Evolutionary conservation across 1,284 basidiomycete species (phyloP).

Genomic region (Takashimella koratensis): DNA sequence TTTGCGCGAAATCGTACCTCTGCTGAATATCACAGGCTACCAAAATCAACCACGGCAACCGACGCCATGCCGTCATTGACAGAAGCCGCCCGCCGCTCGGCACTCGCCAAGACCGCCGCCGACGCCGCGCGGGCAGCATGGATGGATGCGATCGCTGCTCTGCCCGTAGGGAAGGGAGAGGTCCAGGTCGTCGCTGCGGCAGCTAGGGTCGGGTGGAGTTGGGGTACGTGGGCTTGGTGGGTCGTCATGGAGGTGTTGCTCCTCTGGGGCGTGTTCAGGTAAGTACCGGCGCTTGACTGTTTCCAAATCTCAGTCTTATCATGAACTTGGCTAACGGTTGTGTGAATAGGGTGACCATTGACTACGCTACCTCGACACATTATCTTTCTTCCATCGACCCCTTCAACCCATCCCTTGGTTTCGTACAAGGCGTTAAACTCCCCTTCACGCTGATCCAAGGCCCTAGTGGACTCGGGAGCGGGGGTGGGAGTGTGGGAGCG

Average conservation of each 20-base stretch:
- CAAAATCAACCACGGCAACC: background rate
- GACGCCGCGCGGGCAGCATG: background rate
- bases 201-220: constrained; percentile 15
- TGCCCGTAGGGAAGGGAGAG: constrained; percentile 5
- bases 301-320: background rate
- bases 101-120: background rate
- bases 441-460: constrained; percentile 16
- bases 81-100: background rate
- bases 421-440: constrained; percentile 17
- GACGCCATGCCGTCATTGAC: background rate
- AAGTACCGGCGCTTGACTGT: too few species aligned
- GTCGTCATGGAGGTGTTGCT: constrained; percentile 29
- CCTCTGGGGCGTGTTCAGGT: constrained; percentile 42
- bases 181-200: constrained; percentile 7
- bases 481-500: background rate
- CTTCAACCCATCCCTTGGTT: constrained; percentile 18
- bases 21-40: too few species aligned
- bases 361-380: constrained; percentile 32
- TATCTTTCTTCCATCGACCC: constrained; percentile 27
- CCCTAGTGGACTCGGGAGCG: constrained; percentile 10
- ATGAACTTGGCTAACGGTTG: background rate
- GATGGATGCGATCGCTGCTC: constrained; percentile 2
- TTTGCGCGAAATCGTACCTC: too few species aligned
- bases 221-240: constrained; percentile 34
- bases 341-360: constrained; percentile 37